Conservation (phyloP, 176 grass and related monocot species). For the Coix lacrymajobi region DNA sequence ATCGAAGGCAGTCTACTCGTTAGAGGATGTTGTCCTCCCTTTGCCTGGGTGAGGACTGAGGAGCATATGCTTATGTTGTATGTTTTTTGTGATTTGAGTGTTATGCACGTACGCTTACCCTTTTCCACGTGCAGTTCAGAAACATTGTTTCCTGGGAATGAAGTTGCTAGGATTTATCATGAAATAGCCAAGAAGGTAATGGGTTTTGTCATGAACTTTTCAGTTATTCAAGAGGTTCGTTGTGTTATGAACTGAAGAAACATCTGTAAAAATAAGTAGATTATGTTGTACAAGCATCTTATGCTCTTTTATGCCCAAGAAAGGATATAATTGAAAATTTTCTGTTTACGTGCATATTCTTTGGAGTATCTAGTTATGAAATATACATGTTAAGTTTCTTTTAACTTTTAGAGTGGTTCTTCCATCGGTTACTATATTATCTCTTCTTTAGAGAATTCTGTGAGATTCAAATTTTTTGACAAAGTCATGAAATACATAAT, state of each 20-base stretch:
- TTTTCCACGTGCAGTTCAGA: conserved; percentile 60
- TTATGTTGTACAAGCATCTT: background rate
- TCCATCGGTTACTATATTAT: background rate
- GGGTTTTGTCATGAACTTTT: background rate
- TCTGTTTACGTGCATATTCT: background rate
- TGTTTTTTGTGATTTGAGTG: background rate
- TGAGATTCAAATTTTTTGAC: background rate
- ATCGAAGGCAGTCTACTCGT: conserved; percentile 56
- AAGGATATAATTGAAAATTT: background rate
- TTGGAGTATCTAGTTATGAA: background rate
- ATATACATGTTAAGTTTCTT: background rate
- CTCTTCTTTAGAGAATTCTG: background rate
- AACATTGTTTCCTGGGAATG: conserved; percentile 81
- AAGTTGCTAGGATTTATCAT: conserved; percentile 80
- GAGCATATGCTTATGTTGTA: conserved; percentile 21
- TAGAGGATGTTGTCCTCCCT: conserved; percentile 93
- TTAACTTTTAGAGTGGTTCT: conserved; percentile 6
- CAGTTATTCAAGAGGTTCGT: conserved; percentile 2
- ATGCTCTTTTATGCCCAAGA: background rate
- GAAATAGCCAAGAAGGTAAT: conserved; percentile 78
- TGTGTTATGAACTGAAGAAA: background rate
- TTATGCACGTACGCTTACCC: conserved; percentile 22
- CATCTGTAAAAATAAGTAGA: background rate
- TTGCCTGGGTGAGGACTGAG: conserved; percentile 94
- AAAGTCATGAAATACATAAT: background rate